Evolutionary conservation across 2,329 filamentous ascomycete species (phyloP), one percentile per base, ranked within the genome.

Genomic region (Arthrobotrys megalospora): DNA sequence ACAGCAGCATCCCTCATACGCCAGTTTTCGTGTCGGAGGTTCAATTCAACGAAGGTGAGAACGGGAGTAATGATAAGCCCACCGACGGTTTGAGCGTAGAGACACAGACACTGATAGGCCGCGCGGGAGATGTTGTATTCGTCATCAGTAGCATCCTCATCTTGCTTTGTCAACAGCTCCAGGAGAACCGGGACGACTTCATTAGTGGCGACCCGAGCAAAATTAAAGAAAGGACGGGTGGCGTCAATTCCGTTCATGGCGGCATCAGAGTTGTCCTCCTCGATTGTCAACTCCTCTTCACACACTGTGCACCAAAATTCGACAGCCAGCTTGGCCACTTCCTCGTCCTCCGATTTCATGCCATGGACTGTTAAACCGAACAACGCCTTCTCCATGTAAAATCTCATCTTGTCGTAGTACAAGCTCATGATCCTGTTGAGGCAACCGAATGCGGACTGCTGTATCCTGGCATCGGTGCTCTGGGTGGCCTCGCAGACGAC

Each of bases 291-390:
- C 85, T 99, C 96, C 86, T 99, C 96, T 85, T 99, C 96, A 85
- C 96, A 99, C 60, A 99, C 96, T n/a, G 96, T 97, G 87, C 95
- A 98, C 96, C 96, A 99, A 87, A 99, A 99, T 85, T 99, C 96
- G 81, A 99, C 94, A 43, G 96, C 96, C 71, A 99, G 89, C 88
- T 99, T 99, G 80, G 96, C 93, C 67, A 99, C 96, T 84, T 99
- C 96, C 85, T 99, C 96, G 82, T 99, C 96, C 6, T 94, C 91
- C 82, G 91, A 96, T 89, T 97, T 97, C 96, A 99, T 99, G 81
- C 96, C 96, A 84, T 97, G 91, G 80, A 99, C 97, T 45, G 96
- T 99, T 47, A 99, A 89, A 75, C 96, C 96, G 82, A 99, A 99
- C 50, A 99, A 89, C 41, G 96, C 96, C 90, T 98, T 98, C 88